Base-by-base conservation (phyloP, 257 asterid genomes). In the Petunia axillaris region DNA sequence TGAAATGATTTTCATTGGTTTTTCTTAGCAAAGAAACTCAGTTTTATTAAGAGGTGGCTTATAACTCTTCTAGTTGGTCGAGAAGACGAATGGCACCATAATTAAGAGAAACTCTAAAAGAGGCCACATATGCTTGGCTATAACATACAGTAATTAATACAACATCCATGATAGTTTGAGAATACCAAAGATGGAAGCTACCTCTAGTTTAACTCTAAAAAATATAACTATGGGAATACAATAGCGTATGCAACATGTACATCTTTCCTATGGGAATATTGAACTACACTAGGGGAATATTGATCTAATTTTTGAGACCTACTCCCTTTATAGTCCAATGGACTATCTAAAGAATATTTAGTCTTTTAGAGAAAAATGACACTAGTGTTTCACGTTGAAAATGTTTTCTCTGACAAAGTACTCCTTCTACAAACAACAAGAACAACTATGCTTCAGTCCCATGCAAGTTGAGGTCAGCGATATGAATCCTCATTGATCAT, bases 241-340 rank as follows among this genome's bases (percentile, higher is more conserved):
- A 48, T 10, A 16, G 40, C 59, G 25, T 46, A 70, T 4, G 5
- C 10, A 46, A 70, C 25, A 70, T 41, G 40, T 70, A 6, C 57
- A 70, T 46, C n/a, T 25, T 70, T 25, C 43, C 41, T 8, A 68
- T 68, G 76, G 55, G 55, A 25, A 68, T 1, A 43, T 3, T 16
- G 76, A 68, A n/a, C 39, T 37, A n/a, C 14, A 68, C 4, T 68
- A 52, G 57, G 38, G 55, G 57, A 52, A 44, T 44, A 68, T 43
- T 43, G 57, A 44, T 44, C 39, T 15, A 43, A 44, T 9, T 44
- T 14, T 8, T 40, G n/a, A 68, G 57, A 43, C n/a, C 57, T 68
- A 44, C n/a, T 52, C 75, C 55, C 57, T 57, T 64, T 37, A 39
- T 64, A 48, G 73, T 64, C 73, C 11, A 64, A 64, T 64, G 50